Evolutionary conservation across 2,329 filamentous ascomycete species (phyloP), one percentile per base, ranked within the genome.

Genomic region (Fusarium humuli): DNA sequence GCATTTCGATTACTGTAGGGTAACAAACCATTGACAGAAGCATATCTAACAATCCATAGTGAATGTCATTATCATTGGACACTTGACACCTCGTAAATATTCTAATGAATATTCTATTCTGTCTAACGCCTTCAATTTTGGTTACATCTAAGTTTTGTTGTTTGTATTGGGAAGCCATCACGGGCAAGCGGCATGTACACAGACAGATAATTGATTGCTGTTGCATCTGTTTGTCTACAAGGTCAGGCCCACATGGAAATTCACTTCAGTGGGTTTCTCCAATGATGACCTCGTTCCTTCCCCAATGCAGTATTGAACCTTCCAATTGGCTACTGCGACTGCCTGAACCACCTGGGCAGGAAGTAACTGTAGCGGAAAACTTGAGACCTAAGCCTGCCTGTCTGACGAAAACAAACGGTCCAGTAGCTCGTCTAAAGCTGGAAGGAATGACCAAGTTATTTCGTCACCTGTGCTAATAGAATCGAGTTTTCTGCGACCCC

Each of bases 251-350:
- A 49, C 45, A 57, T 12, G 34, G 34, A n/a, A 40, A 57, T 41
- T 57, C 32, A 18, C 22, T 22, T 20, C 30, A 48, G 41, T 20
- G 44, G 46, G 29, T 5, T 49, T 57, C 45, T 67, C 73, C 73
- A 75, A 76, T 75, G 52, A 58, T 56, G 69, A 73, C 61, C 65
- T 67, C 47, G 57, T 57, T 62, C 23, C 49, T 27, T 53, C 34
- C 49, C 54, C 54, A 50, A 52, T 67, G 72, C 61, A 72, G 71
- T 70, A 60, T 60, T 58, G 60, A 71, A 71, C 71, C 60, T 57
- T 67, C 61, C 70, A 69, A 75, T 75, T 76, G 73, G 73, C 64
- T 66, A 60, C 37, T 58, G 27, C 32, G 22, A 46, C 27, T 45
- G 34, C 34, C 49, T 48, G 8, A 65, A 66, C 56, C 40, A 37